Evolutionary conservation across 257 asterid species (phyloP), one percentile per base, ranked within the genome.

Genomic region (Euphrasia confusa): DNA sequence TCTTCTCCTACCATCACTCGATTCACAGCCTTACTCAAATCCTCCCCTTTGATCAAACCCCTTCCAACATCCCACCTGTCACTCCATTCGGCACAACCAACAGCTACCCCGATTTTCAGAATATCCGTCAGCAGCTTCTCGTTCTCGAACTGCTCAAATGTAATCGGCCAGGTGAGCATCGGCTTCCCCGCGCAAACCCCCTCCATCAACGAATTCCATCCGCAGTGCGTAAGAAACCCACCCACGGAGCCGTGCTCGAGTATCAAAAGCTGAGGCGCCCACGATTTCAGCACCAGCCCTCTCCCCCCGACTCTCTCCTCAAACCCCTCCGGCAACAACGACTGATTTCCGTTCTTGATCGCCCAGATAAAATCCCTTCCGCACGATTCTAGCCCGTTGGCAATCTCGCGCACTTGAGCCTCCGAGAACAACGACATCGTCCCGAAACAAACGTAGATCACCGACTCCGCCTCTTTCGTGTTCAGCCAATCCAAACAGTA

Each of bases 261-360:
- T 15, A 84, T 81, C 62, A 81, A 7, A 42, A 78, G 85, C 42
- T 81, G 91, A 0, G 82, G 80, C 7, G 88, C 83, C 91, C 91
- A 84, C 28, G 77, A 79, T 0, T 78, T 83, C 8, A 83, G n/a
- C 44, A 74, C 78, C 11, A 47, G 53, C 7, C 83, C 85, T 0
- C 70, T 65, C 14, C 50, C 14, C 1, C 35, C 74, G 14, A 74
- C 73, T 15, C 86, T 49, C 1, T 56, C 59, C 0, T 9, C 4
- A 57, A 74, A 80, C 21, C 72, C 79, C 0, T 49, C 32, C 0
- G 76, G 64, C 18, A 27, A 8, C 0, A 64, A 8, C 17, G 24
- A 21, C 24, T 21, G 24, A 21, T 71, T 74, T 10, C 77, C 67
- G 33, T 80, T 79, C 3, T 83, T 65, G 2, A 71, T 83, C 7